Base-by-base conservation (phyloP, 2,329 filamentous ascomycete species). In the Ophiostoma fasciatum region DNA sequence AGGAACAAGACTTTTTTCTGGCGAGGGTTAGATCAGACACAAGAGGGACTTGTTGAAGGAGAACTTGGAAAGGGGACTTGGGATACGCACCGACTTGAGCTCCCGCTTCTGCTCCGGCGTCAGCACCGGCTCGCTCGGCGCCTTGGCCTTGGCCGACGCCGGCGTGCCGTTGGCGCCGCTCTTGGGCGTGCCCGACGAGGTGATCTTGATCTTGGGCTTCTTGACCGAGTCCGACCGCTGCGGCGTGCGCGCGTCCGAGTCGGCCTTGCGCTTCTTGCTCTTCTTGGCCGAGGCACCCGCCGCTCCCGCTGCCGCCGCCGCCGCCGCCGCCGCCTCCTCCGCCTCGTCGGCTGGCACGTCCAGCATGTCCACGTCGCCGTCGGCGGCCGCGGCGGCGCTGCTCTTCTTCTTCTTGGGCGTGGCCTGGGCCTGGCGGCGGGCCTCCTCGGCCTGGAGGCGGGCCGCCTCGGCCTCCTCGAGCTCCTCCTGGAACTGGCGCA, bases 1-100 rank as follows among this genome's bases (percentile, higher is more conserved):
- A 94, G 71, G 57, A 92, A 96, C 22, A 94, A 63, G n/a, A 98
- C 84, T 47, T 82, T 76, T 46, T 74, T 78, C 68, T 81, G 45
- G 32, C 37, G 21, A 35, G 45, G 25, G 46, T 9, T 28, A 22
- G 27, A 6, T 15, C 4, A n/a, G 15, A 20, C 10, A 35, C n/a
- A n/a, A n/a, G n/a, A n/a, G n/a, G n/a, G n/a, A n/a, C n/a, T n/a
- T n/a, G n/a, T n/a, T n/a, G n/a, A n/a, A n/a, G n/a, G n/a, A n/a
- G n/a, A n/a, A n/a, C n/a, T n/a, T n/a, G n/a, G n/a, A n/a, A n/a
- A n/a, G n/a, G n/a, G n/a, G n/a, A n/a, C n/a, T n/a, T n/a, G n/a
- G n/a, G n/a, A n/a, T 28, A 55, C 62, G 35, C 58, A 68, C 71
- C 60, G 75, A 64, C 51, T 76, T 78, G 49, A 73, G 70, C 23